A percentile compares a stretch with the other conserved stretches of the same genome.
phyloP scores from a whole-genome alignment of 108 stramenopile species.

The Cyclotella atomus region DNA sequence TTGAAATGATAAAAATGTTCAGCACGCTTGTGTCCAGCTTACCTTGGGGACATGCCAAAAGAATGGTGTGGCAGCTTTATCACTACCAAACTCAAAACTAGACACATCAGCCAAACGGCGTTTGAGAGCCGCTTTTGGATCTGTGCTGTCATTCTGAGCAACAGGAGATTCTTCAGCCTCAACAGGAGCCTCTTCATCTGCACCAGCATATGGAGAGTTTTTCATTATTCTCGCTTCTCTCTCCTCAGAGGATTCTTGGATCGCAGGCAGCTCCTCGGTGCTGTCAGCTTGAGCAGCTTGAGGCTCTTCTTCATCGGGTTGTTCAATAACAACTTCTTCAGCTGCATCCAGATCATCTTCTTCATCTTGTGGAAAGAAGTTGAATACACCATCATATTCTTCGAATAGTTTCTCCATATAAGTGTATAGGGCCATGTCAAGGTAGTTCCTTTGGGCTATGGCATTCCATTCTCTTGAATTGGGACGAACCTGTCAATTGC shows the following conservation, averaged over 20 bases:
- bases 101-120: slow-evolving; percentile 8
- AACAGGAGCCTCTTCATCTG: not conserved
- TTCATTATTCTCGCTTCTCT: not conserved
- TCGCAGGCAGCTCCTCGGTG: not conserved
- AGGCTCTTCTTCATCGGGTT: not conserved
- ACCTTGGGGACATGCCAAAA: slow-evolving; percentile 18
- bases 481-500: not conserved
- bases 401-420: slow-evolving; percentile 4
- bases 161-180: not conserved
- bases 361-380: not conserved
- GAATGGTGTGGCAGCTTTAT: not conserved
- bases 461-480: slow-evolving; percentile 5
- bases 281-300: not conserved
- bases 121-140: not conserved
- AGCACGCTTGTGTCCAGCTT: too few species aligned
- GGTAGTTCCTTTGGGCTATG: not conserved
- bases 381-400: slow-evolving; percentile 16
- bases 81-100: not conserved
- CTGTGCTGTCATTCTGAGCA: not conserved
- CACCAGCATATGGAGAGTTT: not conserved
- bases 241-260: not conserved
- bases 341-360: not conserved
- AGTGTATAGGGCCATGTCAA: slow-evolving; percentile 12
- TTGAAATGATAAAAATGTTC: too few species aligned
- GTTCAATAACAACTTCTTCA: not conserved